phyloP scores from a whole-genome alignment of 345 rosid genomes.

The Punica granatum region DNA sequence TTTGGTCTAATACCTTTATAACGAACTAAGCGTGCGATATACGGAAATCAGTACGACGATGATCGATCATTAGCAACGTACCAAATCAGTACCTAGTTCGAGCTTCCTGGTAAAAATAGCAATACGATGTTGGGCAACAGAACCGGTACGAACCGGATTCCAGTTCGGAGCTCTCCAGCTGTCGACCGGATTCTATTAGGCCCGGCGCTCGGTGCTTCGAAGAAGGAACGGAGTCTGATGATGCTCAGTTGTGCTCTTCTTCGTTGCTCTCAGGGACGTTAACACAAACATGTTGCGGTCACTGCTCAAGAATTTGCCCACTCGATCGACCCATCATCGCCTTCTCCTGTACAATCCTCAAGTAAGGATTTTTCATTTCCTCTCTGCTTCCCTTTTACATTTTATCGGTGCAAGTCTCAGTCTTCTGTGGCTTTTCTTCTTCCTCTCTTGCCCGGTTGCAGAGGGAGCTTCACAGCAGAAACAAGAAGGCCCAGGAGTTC shows the following conservation, averaged over 20 bases:
- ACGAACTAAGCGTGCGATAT: too few species aligned
- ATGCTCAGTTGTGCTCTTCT: not conserved
- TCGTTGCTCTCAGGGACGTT: not conserved
- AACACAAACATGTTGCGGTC: constrained; percentile 14
- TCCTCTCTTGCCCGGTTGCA: constrained; percentile 15
- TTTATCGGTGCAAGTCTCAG: not conserved
- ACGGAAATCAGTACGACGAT: too few species aligned
- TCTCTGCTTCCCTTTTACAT: not conserved
- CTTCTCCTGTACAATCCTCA: constrained; percentile 21
- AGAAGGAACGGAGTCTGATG: not conserved
- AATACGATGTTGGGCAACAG: too few species aligned
- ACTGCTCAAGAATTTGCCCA: constrained; percentile 4
- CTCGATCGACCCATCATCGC: constrained; percentile 18
- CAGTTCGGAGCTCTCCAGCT: not conserved
- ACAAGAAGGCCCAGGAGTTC: constrained; percentile 82
- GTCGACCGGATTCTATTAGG: too few species aligned
- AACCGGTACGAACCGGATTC: not conserved
- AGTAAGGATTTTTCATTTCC: constrained; percentile 13
- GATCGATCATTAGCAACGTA: too few species aligned
- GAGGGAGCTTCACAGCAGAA: constrained; percentile 74
- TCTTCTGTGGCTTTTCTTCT: not conserved
- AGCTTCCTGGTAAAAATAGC: too few species aligned
- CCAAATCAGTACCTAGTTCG: too few species aligned
- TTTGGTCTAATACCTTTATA: too few species aligned
- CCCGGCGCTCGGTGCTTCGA: too few species aligned